Conservation (phyloP, 352 stramenopile species). For the Blastocystis hominis region DNA sequence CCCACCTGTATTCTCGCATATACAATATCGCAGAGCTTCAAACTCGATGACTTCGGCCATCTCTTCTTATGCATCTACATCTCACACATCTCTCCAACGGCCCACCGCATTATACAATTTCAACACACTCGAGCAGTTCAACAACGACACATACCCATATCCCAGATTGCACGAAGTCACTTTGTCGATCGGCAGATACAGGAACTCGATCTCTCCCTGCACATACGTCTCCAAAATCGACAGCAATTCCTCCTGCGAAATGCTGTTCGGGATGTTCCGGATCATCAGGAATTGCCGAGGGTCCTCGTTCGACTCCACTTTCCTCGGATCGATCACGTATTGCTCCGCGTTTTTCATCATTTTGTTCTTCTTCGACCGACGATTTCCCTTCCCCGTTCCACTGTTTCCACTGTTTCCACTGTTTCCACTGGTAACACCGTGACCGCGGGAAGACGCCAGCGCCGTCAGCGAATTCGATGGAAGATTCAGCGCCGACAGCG, state of each 20-base stretch:
- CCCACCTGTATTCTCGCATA: constrained; percentile 32
- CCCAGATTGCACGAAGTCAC: constrained; percentile 29
- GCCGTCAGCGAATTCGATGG: too few species aligned
- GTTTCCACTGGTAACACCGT: neutral
- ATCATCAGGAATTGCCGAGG: constrained; percentile 36
- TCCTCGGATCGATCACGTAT: constrained; percentile 26
- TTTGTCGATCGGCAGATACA: constrained; percentile 33
- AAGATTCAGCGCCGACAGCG: too few species aligned
- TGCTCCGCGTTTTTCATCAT: constrained; percentile 6
- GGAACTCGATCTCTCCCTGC: constrained; percentile 16
- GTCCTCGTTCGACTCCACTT: neutral
- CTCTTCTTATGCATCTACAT: constrained; percentile 47
- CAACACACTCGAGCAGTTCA: neutral
- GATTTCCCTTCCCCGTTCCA: neutral
- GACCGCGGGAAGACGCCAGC: too few species aligned
- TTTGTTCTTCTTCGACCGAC: constrained; percentile 40
- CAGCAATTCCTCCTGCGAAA: constrained; percentile 23
- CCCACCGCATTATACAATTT: constrained; percentile 27
- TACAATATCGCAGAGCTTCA: constrained; percentile 46
- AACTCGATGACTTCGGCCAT: constrained; percentile 43
- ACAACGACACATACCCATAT: constrained; percentile 43
- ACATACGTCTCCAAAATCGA: constrained; percentile 12
- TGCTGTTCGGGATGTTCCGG: constrained; percentile 46
- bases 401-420: neutral
- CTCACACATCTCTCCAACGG: neutral